Evolutionary conservation across 2,329 filamentous ascomycete species (phyloP).

Genomic region (Fusarium stilboides): DNA sequence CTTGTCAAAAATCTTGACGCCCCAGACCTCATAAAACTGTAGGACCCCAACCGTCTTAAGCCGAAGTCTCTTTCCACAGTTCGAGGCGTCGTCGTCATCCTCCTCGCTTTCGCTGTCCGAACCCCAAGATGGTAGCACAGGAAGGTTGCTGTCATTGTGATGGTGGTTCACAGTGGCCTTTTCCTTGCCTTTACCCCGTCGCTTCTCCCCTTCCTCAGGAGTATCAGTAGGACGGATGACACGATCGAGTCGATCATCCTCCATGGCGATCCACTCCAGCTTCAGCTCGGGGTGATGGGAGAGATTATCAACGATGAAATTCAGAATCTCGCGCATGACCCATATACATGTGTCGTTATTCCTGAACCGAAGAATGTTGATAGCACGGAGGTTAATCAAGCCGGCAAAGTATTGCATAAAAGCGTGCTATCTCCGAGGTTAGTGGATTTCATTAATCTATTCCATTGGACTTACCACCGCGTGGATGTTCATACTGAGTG

Average conservation of each 20-base stretch:
- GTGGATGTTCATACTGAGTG: slow-evolving; percentile 67
- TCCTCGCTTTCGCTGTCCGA: slow-evolving; percentile 56
- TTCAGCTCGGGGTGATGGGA: slow-evolving; percentile 69
- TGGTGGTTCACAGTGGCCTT: slow-evolving; percentile 44
- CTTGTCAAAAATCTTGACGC: slow-evolving; percentile 71
- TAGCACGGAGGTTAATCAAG: slow-evolving; percentile 65
- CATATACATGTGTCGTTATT: slow-evolving; percentile 70
- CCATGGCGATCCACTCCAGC: slow-evolving; percentile 72
- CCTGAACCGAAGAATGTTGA: slow-evolving; percentile 69
- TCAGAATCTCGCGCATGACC: slow-evolving; percentile 70
- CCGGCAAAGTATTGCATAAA: slow-evolving; percentile 69
- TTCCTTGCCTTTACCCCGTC: slow-evolving; percentile 56
- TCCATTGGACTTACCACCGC: slow-evolving; percentile 64
- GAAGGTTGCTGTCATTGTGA: slow-evolving; percentile 43
- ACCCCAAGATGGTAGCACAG: slow-evolving; percentile 51
- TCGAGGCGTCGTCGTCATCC: slow-evolving; percentile 51
- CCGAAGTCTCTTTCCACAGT: slow-evolving; percentile 53
- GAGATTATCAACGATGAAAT: slow-evolving; percentile 72
- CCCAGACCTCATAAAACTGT: slow-evolving; percentile 60
- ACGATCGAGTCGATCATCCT: slow-evolving; percentile 65
- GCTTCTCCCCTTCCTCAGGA: slow-evolving; percentile 50
- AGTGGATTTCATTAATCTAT: slow-evolving; percentile 5
- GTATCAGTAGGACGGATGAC: slow-evolving; percentile 61
- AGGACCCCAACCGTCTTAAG: slow-evolving; percentile 57
- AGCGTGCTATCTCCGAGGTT: slow-evolving; percentile 62